Evolutionary conservation across 2,329 filamentous ascomycete species (phyloP).

Genomic region (Xylaria sp.): DNA sequence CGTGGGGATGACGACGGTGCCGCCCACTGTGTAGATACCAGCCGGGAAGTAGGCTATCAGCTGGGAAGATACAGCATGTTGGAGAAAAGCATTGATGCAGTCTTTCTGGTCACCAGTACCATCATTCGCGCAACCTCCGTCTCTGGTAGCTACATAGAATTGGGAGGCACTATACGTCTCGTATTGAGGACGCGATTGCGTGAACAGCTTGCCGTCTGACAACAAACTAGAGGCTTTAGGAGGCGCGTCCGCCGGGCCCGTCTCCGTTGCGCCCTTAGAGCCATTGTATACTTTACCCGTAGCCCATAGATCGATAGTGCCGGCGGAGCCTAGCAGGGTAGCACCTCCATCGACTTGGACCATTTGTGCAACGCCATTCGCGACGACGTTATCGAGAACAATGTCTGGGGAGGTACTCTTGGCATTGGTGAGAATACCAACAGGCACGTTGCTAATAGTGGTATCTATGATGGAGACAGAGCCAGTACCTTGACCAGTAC

Average conservation of each 20-base stretch:
- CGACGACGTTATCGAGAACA: slow-evolving; percentile 64
- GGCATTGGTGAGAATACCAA: slow-evolving; percentile 62
- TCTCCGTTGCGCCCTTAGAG: not conserved
- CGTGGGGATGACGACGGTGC: slow-evolving; percentile 61
- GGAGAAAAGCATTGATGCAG: slow-evolving; percentile 43
- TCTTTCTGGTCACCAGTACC: slow-evolving; percentile 49
- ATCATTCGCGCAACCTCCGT: slow-evolving; percentile 42
- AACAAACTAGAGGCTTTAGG: slow-evolving; percentile 8
- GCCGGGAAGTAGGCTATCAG: slow-evolving; percentile 44
- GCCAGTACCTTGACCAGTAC: slow-evolving; percentile 55
- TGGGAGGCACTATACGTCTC: slow-evolving; percentile 28
- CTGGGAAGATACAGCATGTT: not conserved
- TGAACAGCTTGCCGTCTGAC: slow-evolving; percentile 39
- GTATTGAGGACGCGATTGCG: slow-evolving; percentile 52
- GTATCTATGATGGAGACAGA: slow-evolving; percentile 67
- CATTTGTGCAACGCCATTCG: slow-evolving; percentile 52
- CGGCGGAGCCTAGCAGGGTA: not conserved
- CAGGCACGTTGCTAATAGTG: slow-evolving; percentile 59
- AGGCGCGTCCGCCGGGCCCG: slow-evolving; percentile 1
- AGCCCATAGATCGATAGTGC: slow-evolving; percentile 17
- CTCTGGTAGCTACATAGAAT: slow-evolving; percentile 1
- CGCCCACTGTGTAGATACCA: slow-evolving; percentile 43
- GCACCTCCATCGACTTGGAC: slow-evolving; percentile 13
- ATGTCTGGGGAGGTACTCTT: slow-evolving; percentile 47
- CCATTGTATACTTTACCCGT: slow-evolving; percentile 21